phyloP scores from a whole-genome alignment of 805 yeast species.

The Myxozyma neotropica region DNA sequence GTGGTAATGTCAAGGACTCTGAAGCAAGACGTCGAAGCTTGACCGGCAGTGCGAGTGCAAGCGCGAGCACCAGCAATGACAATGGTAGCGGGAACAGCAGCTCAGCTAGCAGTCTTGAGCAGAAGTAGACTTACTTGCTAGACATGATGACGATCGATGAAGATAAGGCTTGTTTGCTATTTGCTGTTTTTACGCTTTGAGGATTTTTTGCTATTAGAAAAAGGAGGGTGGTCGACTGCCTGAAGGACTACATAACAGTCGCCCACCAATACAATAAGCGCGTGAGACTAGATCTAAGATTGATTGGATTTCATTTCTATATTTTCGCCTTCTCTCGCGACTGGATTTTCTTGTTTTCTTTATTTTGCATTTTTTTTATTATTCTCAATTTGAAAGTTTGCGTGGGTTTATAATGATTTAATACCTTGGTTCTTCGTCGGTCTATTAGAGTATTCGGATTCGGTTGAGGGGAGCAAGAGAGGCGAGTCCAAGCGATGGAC shows the following conservation, averaged over 20 bases:
- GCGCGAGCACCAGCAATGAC: slow-evolving; percentile 29
- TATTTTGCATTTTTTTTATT: slow-evolving; percentile 1
- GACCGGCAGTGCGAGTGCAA: slow-evolving; percentile 31
- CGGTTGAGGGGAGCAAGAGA: too few species aligned
- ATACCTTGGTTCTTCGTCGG: not conserved
- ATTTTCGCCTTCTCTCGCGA: not conserved
- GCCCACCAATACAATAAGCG: too few species aligned
- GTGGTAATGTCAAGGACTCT: slow-evolving; percentile 5
- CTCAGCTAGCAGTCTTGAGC: slow-evolving; percentile 33
- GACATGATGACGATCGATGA: not conserved
- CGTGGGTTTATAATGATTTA: not conserved
- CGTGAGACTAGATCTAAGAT: not conserved
- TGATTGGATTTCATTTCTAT: not conserved
- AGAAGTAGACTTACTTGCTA: slow-evolving; percentile 9
- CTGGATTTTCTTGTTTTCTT: not conserved
- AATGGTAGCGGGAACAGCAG: slow-evolving; percentile 31
- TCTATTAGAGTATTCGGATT: too few species aligned
- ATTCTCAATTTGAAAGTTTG: not conserved
- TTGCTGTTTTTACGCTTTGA: not conserved
- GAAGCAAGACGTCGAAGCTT: slow-evolving; percentile 18
- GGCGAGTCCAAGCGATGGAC: too few species aligned
- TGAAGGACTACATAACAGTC: too few species aligned
- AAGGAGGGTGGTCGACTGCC: too few species aligned
- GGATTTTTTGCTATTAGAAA: too few species aligned
- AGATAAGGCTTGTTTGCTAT: not conserved